Evolutionary conservation across 1,284 basidiomycete genomes (phyloP).

Genomic region (Malassezia furfur): DNA sequence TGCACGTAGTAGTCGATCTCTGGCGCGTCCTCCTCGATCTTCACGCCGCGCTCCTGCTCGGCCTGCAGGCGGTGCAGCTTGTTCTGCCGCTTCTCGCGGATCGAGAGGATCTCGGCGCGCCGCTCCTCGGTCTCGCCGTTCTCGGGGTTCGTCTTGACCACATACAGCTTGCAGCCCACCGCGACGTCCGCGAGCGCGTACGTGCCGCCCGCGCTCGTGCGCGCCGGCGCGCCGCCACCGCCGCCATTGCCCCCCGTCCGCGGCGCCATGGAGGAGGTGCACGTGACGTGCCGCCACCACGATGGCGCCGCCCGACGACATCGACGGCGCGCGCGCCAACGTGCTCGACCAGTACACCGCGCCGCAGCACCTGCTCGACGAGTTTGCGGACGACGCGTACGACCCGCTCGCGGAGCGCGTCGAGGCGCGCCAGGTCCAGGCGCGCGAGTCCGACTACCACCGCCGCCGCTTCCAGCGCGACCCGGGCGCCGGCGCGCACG

Average conservation of each 20-base stretch:
- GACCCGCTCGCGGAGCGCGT: slow-evolving; percentile 91
- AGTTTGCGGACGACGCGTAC: slow-evolving; percentile 79
- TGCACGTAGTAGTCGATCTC: slow-evolving; percentile 49
- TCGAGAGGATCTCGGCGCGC: slow-evolving; percentile 43
- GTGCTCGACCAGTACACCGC: slow-evolving; percentile 56
- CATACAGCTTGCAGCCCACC: slow-evolving; percentile 41
- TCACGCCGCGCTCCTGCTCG: slow-evolving; percentile 24
- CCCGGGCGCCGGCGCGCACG: slow-evolving; percentile 24
- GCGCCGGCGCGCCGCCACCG: slow-evolving; percentile 2
- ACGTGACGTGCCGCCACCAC: slow-evolving; percentile 7
- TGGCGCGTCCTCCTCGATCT: slow-evolving; percentile 53
- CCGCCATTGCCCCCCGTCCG: slow-evolving; percentile 12
- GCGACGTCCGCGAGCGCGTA: slow-evolving; percentile 35
- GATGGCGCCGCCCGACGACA: slow-evolving; percentile 28
- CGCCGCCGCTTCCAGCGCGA: slow-evolving; percentile 64
- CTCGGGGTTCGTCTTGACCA: slow-evolving; percentile 38
- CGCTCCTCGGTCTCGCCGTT: slow-evolving; percentile 42
- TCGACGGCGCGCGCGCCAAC: slow-evolving; percentile 20
- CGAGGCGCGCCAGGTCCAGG: slow-evolving; percentile 81
- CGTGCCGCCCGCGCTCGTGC: slow-evolving; percentile 30
- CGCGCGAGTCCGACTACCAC: slow-evolving; percentile 91
- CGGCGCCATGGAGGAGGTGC: slow-evolving; percentile 22
- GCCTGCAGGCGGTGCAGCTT: slow-evolving; percentile 24
- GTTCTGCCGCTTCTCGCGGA: slow-evolving; percentile 38
- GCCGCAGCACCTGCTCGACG: slow-evolving; percentile 85